Evolutionary conservation across 345 rosid species (phyloP).

Genomic region (Odontarrhena argentea): DNA sequence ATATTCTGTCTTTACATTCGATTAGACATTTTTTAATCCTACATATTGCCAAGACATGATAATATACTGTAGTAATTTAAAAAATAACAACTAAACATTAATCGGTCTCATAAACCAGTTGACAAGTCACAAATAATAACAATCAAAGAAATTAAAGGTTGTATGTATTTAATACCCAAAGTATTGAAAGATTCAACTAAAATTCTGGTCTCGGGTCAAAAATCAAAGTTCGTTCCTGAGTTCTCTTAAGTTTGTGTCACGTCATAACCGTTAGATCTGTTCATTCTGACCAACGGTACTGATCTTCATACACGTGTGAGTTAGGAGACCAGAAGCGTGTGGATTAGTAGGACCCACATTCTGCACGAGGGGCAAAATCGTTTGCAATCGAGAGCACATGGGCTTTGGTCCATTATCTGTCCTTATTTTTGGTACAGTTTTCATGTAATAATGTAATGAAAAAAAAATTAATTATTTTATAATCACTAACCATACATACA

Average conservation of each 20-base stretch:
- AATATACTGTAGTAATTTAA: not conserved
- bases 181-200: constrained; percentile 27
- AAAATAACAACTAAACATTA: too few species aligned
- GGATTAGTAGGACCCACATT: constrained; percentile 24
- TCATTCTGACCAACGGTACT: constrained; percentile 32
- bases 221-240: constrained; percentile 25
- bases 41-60: constrained; percentile 14
- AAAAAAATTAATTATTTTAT: not conserved
- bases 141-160: not conserved
- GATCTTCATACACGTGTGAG: constrained; percentile 36
- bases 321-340: constrained; percentile 37
- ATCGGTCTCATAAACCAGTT: not conserved
- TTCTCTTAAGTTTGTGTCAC: constrained; percentile 9
- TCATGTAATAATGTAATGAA: not conserved
- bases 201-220: constrained; percentile 48
- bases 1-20: not conserved
- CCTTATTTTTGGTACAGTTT: not conserved
- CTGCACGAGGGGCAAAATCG: constrained; percentile 33
- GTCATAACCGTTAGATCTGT: constrained; percentile 39
- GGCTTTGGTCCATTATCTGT: constrained; percentile 33
- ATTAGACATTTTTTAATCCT: constrained; percentile 20
- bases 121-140: constrained; percentile 1
- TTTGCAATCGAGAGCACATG: constrained; percentile 35
- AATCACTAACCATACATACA: constrained; percentile 11
- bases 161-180: constrained; percentile 1